Base-by-base conservation (phyloP, 495 filamentous ascomycete genomes). In the Aspergillus funiculosus region DNA sequence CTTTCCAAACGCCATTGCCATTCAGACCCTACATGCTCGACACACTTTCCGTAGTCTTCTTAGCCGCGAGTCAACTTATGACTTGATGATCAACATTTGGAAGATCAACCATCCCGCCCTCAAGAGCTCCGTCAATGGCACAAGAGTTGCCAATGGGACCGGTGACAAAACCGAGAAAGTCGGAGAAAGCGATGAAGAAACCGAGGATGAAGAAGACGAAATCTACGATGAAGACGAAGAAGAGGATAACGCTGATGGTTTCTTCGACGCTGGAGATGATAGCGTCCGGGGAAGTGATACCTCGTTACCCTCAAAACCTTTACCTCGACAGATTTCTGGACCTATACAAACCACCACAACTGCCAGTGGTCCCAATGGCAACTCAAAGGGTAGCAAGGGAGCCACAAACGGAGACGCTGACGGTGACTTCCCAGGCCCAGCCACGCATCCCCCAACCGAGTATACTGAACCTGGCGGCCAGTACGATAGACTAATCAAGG, bases 11-110 rank as follows among this genome's bases (percentile, higher is more conserved):
- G 94, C 89, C 11, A 89, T 99, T 50, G 90, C 94, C 46, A 94
- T 99, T 37, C 88, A 94, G 35, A 99, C 92, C 0, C 69, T 96
- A 18, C 92, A 99, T 61, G 88, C 94, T 13, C 87, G 91, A 38
- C 89, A 97, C 56, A 81, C 92, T 4, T 97, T 99, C 64, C 88
- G 94, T 25, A 96, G 90, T 69, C 83, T 99, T 47, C 80, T 95
- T 11, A 91, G 86, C 54, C 79, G 92, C 52, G 92, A 99, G 66
- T 87, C 90, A 3, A 97, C 92, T 0, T 99, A 97, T 62, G 92
- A 97, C 59, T 72, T 99, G 17, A 85, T 99, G 62, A 85, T 97
- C 59, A 89, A 89, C 37, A 96, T 99, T 43, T 99, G 92, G 92
- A 95, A 94, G 57, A 83, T 96, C 29, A 91, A 86, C 24, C 92